These are phyloP conservation scores for Tulasnella sp. DNA, from an alignment of 768 basidiomycete species.

Conservation along the genomic window DNA sequence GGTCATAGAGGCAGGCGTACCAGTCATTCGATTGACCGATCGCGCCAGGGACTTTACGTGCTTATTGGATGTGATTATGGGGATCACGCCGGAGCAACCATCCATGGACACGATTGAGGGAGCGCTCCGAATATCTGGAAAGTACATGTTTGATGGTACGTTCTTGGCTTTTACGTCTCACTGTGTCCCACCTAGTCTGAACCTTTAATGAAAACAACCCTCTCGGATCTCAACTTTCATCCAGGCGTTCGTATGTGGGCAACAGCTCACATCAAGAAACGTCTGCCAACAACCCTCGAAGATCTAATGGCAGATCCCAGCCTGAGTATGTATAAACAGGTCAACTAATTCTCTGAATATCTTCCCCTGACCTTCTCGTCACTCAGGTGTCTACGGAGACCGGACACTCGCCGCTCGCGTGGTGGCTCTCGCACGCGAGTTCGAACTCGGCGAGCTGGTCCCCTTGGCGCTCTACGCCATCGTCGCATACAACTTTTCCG, in stretches of 20 bases:
- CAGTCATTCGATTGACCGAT: conserved; percentile 8
- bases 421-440: conserved; percentile 1
- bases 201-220: too few species aligned
- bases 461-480: conserved; percentile 12
- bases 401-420: conserved; percentile 9
- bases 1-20: not conserved
- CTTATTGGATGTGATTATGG: conserved; percentile 4
- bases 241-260: conserved; percentile 4
- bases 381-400: conserved; percentile 10
- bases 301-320: conserved; percentile 8
- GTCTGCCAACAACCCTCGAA: conserved; percentile 1
- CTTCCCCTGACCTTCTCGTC: not conserved
- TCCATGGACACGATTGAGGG: conserved; percentile 6
- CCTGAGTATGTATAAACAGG: not conserved
- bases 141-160: conserved; percentile 13
- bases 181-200: too few species aligned
- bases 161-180: not conserved
- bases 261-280: not conserved
- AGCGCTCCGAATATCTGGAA: conserved; percentile 3
- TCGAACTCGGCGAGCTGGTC: conserved; percentile 3
- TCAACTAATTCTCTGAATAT: too few species aligned
- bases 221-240: not conserved
- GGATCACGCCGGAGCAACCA: not conserved
- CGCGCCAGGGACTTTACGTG: not conserved
- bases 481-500: conserved; percentile 8